Conservation (phyloP, 257 asterid species). For the Schizonepeta tenuifolia region DNA sequence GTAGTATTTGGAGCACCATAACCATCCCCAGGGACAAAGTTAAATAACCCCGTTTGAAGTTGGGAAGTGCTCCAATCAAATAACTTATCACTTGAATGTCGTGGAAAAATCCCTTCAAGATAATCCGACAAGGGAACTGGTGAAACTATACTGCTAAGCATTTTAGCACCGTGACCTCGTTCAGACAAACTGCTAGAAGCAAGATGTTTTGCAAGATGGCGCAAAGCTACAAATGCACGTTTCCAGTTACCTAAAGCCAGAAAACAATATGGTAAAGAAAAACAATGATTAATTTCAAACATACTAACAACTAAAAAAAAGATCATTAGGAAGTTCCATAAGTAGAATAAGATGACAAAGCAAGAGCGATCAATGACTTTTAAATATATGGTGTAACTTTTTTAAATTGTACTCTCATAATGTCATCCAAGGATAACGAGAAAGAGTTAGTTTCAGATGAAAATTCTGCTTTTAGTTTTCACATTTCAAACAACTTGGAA, state of each 20-base stretch:
- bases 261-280: slow-evolving; percentile 19
- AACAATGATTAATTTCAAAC: slow-evolving; percentile 8
- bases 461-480: neutral
- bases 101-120: slow-evolving; percentile 67
- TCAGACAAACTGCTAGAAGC: slow-evolving; percentile 42
- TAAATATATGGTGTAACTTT: neutral
- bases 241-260: slow-evolving; percentile 78
- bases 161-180: slow-evolving; percentile 41
- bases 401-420: neutral
- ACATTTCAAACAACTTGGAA: slow-evolving; percentile 2
- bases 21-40: slow-evolving; percentile 47
- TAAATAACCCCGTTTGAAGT: slow-evolving; percentile 50
- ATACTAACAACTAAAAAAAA: neutral
- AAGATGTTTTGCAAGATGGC: slow-evolving; percentile 66
- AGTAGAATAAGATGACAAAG: slow-evolving; percentile 26
- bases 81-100: slow-evolving; percentile 52
- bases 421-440: slow-evolving; percentile 17
- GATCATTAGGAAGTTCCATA: neutral
- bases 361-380: neutral
- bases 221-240: slow-evolving; percentile 80
- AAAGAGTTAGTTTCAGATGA: slow-evolving; percentile 7
- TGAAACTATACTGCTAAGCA: slow-evolving; percentile 45
- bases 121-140: slow-evolving; percentile 74
- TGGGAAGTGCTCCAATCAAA: slow-evolving; percentile 75
- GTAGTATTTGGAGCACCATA: slow-evolving; percentile 45